These are phyloP conservation scores for Penicillium lividum DNA, from an alignment of 495 filamentous ascomycete genomes.

Conservation along the genomic window DNA sequence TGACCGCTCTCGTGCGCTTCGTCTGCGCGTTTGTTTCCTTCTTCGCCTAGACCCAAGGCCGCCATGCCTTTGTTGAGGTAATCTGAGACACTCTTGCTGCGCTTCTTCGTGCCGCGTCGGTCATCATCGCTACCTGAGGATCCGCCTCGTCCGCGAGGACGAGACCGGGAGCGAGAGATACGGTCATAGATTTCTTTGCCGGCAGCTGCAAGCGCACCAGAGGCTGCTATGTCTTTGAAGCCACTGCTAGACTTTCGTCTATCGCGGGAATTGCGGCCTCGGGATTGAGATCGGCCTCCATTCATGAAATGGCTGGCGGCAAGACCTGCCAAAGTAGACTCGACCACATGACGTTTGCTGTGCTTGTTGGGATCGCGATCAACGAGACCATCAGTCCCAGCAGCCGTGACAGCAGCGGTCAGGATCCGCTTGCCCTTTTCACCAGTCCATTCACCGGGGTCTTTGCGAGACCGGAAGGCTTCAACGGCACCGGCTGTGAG, in stretches of 20 bases:
- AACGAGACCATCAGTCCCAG: conserved; percentile 75
- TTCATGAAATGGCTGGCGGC: conserved; percentile 79
- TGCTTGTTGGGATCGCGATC: conserved; percentile 74
- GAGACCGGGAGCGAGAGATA: conserved; percentile 61
- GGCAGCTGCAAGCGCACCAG: conserved; percentile 73
- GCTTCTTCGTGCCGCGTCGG: conserved; percentile 40
- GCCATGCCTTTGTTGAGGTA: conserved; percentile 57
- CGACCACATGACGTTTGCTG: conserved; percentile 63
- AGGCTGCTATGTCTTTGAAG: conserved; percentile 68
- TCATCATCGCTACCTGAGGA: conserved; percentile 39
- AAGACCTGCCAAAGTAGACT: conserved; percentile 83
- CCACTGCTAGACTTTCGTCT: conserved; percentile 40
- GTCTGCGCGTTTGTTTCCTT: conserved; percentile 27
- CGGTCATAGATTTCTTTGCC: conserved; percentile 77
- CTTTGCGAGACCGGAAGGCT: conserved; percentile 83
- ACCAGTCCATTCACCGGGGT: conserved; percentile 80
- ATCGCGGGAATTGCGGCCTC: conserved; percentile 31
- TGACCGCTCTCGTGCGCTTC: conserved; percentile 30
- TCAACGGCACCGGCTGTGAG: conserved; percentile 83
- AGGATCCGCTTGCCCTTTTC: conserved; percentile 84
- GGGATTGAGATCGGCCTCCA: conserved; percentile 63
- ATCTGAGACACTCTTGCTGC: conserved; percentile 60
- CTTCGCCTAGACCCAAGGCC: conserved; percentile 52
- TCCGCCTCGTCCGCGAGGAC: conserved; percentile 52
- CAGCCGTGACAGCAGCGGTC: conserved; percentile 82